Evolutionary conservation across 768 basidiomycete species (phyloP), one percentile per base, ranked within the genome.

Genomic region (Kwoniella dendrophila): DNA sequence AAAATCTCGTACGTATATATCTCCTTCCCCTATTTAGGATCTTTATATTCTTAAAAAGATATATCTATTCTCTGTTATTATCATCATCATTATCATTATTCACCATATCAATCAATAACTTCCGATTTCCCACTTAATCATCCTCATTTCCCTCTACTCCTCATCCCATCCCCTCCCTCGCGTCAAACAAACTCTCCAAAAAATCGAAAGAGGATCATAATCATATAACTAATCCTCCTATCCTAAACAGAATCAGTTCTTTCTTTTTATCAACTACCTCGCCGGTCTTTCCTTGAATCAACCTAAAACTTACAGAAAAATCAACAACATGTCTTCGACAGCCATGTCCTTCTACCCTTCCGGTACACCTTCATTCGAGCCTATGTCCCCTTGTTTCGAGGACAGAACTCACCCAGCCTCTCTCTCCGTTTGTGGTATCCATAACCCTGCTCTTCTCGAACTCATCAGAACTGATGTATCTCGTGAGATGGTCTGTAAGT

Each of bases 391-490:
- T 36, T 59, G 56, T 30, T 78, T 78, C 59, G 74, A 77, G 65
- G 76, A 78, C 52, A 56, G 77, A 18, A 73, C 60, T 14, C 77
- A 78, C 66, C 77, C 77, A 11, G 77, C 77, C 18, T 77, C 75
- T 16, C 62, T 78, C 26, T 63, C 64, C 16, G 51, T 66, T 4
- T 78, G 77, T 53, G 77, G 77, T 22, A 79, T 83, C 69, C 95
- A 97, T 82, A 86, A 91, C 81, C 88, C 88, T 24, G 85, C 85
- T 63, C 85, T 97, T 65, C 82, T 94, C 63, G 83, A 85, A 68
- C 87, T 97, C 68, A 83, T 97, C 81, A 82, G 84, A 67, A 85
- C 84, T 71, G 86, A 85, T 29, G 90, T 97, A 48, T 86, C 90
- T 4, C 81, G 83, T 74, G 89, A 92, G 61, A 93, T 97, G 88